Conservation (phyloP, 2,329 filamentous ascomycete species). For the Chaetothyriales sp. region DNA sequence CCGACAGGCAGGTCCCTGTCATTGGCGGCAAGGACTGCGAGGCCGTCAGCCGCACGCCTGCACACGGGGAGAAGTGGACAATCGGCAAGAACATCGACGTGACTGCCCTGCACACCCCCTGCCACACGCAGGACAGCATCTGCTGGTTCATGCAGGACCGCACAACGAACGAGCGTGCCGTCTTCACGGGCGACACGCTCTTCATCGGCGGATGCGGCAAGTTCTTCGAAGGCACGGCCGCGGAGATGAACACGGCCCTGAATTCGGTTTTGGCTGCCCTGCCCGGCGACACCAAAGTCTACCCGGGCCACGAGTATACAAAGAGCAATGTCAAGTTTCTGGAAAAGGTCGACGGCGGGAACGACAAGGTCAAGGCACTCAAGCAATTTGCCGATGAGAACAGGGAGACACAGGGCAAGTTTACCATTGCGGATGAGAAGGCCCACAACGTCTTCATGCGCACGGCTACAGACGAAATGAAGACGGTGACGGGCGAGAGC, state of each 20-base stretch:
- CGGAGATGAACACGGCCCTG: slow-evolving; percentile 84
- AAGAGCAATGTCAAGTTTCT: slow-evolving; percentile 86
- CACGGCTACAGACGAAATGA: slow-evolving; percentile 62
- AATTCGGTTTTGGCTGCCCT: slow-evolving; percentile 71
- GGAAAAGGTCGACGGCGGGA: slow-evolving; percentile 9
- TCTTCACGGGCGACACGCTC: slow-evolving; percentile 92
- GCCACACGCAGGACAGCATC: slow-evolving; percentile 96
- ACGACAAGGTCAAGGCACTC: slow-evolving; percentile 60
- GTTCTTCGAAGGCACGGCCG: slow-evolving; percentile 84
- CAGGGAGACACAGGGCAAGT: slow-evolving; percentile 81
- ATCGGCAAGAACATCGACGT: slow-evolving; percentile 69
- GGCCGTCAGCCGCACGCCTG: slow-evolving; percentile 62
- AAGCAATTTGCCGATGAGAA: slow-evolving; percentile 64
- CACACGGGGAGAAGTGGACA: slow-evolving; percentile 62
- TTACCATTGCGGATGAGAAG: slow-evolving; percentile 96
- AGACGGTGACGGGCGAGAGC: slow-evolving; percentile 68
- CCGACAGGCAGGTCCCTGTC: slow-evolving; percentile 45
- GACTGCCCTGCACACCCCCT: slow-evolving; percentile 84
- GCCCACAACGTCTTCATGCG: slow-evolving; percentile 92
- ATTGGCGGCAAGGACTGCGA: slow-evolving; percentile 81
- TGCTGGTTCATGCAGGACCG: slow-evolving; percentile 80
- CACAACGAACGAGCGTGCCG: slow-evolving; percentile 46
- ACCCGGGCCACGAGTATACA: slow-evolving; percentile 96
- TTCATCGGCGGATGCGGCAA: slow-evolving; percentile 91
- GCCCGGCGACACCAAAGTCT: slow-evolving; percentile 84